phyloP scores from a whole-genome alignment of 2,329 filamentous ascomycete species.

The Paecilomyces niveus region DNA sequence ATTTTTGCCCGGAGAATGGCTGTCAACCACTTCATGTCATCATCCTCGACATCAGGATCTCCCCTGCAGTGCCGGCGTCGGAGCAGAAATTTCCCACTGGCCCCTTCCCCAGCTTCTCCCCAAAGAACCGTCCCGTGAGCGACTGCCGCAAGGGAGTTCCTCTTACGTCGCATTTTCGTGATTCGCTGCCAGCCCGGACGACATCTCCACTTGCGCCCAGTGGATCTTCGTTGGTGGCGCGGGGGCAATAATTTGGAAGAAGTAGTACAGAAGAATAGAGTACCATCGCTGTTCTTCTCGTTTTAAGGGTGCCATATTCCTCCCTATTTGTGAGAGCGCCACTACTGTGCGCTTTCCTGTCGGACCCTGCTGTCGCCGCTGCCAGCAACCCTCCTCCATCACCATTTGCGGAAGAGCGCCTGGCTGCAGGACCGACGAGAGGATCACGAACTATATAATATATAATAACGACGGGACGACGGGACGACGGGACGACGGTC shows the following conservation, averaged over 20 bases:
- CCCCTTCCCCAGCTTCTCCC: background rate
- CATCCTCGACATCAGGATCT: background rate
- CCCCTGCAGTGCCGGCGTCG: background rate
- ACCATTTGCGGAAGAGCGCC: background rate
- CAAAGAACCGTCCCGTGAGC: background rate
- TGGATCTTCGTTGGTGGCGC: background rate
- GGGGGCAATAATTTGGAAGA: background rate
- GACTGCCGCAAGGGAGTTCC: background rate
- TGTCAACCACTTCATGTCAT: no score
- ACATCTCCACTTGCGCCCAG: background rate
- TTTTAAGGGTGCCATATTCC: background rate
- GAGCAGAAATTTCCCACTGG: background rate
- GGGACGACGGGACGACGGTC: background rate
- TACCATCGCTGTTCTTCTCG: no score
- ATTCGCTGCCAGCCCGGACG: background rate
- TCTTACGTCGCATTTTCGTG: background rate
- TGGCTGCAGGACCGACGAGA: background rate
- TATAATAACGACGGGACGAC: background rate
- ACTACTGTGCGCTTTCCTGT: background rate
- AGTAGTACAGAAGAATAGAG: background rate
- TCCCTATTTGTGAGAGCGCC: background rate
- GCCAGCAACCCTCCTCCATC: background rate
- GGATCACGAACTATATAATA: background rate
- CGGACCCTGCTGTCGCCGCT: background rate
- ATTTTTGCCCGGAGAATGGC: no score